These are phyloP conservation scores for Epichloe festucae DNA, from an alignment of 2,329 filamentous ascomycete species.

Conservation along the genomic window DNA sequence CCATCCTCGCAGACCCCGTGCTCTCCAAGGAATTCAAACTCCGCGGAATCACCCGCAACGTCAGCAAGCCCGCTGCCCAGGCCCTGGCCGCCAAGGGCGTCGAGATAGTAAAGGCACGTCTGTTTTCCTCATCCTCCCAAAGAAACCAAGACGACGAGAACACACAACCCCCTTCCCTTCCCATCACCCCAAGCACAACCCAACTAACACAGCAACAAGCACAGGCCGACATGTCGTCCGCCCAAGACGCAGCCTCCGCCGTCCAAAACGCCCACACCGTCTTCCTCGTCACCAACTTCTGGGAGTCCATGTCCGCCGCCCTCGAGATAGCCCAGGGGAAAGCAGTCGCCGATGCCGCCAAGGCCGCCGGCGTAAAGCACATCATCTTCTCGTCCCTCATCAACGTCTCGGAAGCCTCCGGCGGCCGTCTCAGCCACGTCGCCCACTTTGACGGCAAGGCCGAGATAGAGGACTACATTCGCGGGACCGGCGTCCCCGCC, in stretches of 20 bases:
- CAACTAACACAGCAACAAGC: too few species aligned
- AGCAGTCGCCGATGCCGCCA: slow-evolving; percentile 31
- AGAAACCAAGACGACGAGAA: not conserved
- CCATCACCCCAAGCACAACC: too few species aligned
- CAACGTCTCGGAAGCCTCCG: slow-evolving; percentile 23
- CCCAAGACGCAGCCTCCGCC: slow-evolving; percentile 21
- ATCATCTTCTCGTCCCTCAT: slow-evolving; percentile 34
- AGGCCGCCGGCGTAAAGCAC: slow-evolving; percentile 29
- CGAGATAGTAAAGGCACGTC: slow-evolving; percentile 22
- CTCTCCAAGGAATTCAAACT: slow-evolving; percentile 31
- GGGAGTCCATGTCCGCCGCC: slow-evolving; percentile 20
- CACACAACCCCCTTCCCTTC: too few species aligned
- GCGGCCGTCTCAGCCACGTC: slow-evolving; percentile 25
- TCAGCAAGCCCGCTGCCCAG: slow-evolving; percentile 25
- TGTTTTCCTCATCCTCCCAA: too few species aligned
- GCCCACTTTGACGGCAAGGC: slow-evolving; percentile 45
- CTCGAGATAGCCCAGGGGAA: slow-evolving; percentile 29
- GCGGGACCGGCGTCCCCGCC: slow-evolving; percentile 30
- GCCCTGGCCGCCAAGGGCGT: slow-evolving; percentile 27
- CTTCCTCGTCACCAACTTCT: slow-evolving; percentile 28
- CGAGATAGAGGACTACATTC: slow-evolving; percentile 43
- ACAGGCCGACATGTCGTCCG: slow-evolving; percentile 28
- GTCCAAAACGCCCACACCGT: slow-evolving; percentile 30
- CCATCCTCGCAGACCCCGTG: slow-evolving; percentile 32
- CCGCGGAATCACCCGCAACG: slow-evolving; percentile 34